Evolutionary conservation across 2,329 filamentous ascomycete genomes (phyloP), one percentile per base, ranked within the genome.

Genomic region (Didymella glomerata): DNA sequence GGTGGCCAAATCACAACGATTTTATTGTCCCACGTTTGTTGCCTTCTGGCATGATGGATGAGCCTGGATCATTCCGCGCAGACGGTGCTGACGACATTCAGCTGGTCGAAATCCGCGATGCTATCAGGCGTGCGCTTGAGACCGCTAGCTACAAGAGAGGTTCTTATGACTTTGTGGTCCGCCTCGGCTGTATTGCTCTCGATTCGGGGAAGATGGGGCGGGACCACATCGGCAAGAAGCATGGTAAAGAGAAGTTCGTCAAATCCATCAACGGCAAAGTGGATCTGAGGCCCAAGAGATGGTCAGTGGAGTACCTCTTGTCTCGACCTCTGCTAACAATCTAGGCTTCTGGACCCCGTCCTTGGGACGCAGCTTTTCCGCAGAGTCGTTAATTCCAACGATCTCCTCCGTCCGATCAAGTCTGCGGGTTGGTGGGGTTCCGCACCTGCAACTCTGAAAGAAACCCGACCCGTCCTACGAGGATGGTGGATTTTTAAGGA

Each of bases 401-500:
- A 71, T 3, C 42, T 73, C 2, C 54, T 76, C 2, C 68, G 71
- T 44, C 73, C 72, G 1, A 63, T 52, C 14, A 68, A 64, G 20
- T 57, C 66, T 22, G 63, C 57, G 32, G 59, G 48, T 6, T 67
- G 56, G 27, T 73, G 61, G 53, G 67, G 69, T 1, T 56, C 56
- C 48, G 57, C 48, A 14, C 65, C 73, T 1, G 13, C 40, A 0
- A 60, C 64, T 0, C 48, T 74, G 9, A 18, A 63, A 18, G 49
- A 67, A 9, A 70, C 62, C 18, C 59, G 57, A 1, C 74, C 73
- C 4, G 65, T 61, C 7, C 63, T 72, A 24, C 69, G 70, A 13
- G 71, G 68, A 3, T 69, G 66, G 2, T 76, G 70, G 71, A 63
- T 73, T 2, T 71, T 76, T 34, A 44, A 41, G 4, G 72, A 76